Base-by-base conservation (phyloP, 352 stramenopile genomes). In the Pythium vanterpoolii region DNA sequence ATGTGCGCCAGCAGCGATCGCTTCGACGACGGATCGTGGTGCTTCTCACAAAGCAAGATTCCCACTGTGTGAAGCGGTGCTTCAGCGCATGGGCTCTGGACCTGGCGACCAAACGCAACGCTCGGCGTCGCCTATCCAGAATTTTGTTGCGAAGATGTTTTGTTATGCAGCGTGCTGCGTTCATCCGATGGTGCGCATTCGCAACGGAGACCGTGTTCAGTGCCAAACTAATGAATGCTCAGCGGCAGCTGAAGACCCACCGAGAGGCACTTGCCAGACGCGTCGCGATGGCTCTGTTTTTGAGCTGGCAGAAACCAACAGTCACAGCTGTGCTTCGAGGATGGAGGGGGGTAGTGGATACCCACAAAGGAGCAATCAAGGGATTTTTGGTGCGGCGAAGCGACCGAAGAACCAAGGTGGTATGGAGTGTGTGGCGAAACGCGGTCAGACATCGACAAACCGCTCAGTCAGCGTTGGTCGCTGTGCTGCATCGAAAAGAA, bases 171-270 rank as follows among this genome's bases (percentile, higher is more conserved):
- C 33, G 56, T 34, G 16, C 27, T 8, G 36, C 27, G 4, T 31
- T 56, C 1, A 11, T 19, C 2, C 40, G 28, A 11, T 64, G 57
- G 47, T 26, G 30, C 11, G 24, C 48, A 14, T 52, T 64, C 21
- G n/a, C 28, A 1, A 9, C 56, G 16, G 18, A 50, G 10, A 31
- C 16, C 6, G n/a, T 7, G 8, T 55, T 34, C 36, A 19, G 33
- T 5, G 3, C 16, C 3, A 56, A 45, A 36, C 30, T 55, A 4
- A 2, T 44, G 5, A 27, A 45, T 31, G 44, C 46, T 0, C 34
- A 56, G n/a, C 47, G 27, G 3, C 45, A 56, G 27, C 26, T 65
- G n/a, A n/a, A 50, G 5, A n/a, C 51, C 19, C 58, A 60, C 13
- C 48, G 50, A 11, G 45, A 60, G 27, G 31, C 24, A 2, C 39